Evolutionary conservation across 2,329 filamentous ascomycete species (phyloP).

Genomic region (Pezizomycotina sp.): DNA sequence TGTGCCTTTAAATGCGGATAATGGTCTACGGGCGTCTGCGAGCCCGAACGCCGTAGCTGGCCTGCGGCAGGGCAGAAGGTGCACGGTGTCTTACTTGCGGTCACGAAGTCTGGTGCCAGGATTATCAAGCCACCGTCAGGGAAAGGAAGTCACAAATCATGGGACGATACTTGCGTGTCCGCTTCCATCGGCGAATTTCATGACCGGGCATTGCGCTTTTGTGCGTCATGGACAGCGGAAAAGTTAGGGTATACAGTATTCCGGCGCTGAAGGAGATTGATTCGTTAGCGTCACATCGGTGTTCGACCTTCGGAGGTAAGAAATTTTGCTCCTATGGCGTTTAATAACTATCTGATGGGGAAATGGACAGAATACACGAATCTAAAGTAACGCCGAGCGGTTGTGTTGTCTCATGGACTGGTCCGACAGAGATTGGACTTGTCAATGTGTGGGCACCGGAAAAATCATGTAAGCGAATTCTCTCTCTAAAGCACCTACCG

Average conservation of each 20-base stretch:
- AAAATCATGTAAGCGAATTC: constrained; percentile 40
- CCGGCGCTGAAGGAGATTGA: constrained; percentile 75
- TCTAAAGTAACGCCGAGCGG: no score
- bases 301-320: background rate
- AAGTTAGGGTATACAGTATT: constrained; percentile 65
- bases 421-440: constrained; percentile 68
- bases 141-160: constrained; percentile 85
- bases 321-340: constrained; percentile 8
- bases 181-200: constrained; percentile 62
- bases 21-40: constrained; percentile 58
- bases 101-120: constrained; percentile 57
- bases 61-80: constrained; percentile 58
- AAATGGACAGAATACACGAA: constrained; percentile 18
- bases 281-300: constrained; percentile 5
- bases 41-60: constrained; percentile 60
- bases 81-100: constrained; percentile 64
- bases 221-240: constrained; percentile 69
- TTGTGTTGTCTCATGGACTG: constrained; percentile 73
- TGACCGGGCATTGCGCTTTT: constrained; percentile 60
- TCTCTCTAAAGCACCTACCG: background rate
- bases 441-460: constrained; percentile 74
- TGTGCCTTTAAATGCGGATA: constrained; percentile 61
- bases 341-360: constrained; percentile 14
- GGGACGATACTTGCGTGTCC: constrained; percentile 64
- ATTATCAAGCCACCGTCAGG: constrained; percentile 70